phyloP scores from a whole-genome alignment of 225 moss, liverwort and hornwort genomes.

The Polytrichum formosum region DNA sequence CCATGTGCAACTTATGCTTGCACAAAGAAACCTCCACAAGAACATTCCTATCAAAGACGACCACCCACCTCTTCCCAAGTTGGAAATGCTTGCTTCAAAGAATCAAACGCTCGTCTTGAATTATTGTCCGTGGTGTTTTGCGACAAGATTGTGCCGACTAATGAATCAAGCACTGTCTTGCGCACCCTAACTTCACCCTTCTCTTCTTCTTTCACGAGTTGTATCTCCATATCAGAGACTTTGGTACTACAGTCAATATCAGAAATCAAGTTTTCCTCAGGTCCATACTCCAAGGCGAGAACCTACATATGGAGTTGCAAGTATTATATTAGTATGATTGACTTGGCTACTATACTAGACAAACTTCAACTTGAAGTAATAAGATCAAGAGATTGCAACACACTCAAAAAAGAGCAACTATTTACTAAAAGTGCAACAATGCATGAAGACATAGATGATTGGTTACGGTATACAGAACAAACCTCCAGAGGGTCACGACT shows the following conservation, averaged over 20 bases:
- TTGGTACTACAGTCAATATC: slow-evolving; percentile 12
- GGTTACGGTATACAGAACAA: background rate
- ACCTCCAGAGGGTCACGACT: slow-evolving; percentile 30
- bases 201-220: slow-evolving; percentile 12
- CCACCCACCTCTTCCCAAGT: slow-evolving; percentile 78
- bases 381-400: too few species aligned
- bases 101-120: slow-evolving; percentile 71
- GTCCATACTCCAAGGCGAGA: slow-evolving; percentile 39
- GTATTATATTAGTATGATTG: background rate
- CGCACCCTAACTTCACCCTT: slow-evolving; percentile 20
- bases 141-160: slow-evolving; percentile 81
- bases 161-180: slow-evolving; percentile 71
- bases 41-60: background rate
- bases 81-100: slow-evolving; percentile 62
- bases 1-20: background rate
- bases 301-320: slow-evolving; percentile 11
- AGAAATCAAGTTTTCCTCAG: slow-evolving; percentile 8
- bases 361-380: background rate
- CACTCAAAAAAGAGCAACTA: too few species aligned
- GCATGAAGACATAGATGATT: background rate
- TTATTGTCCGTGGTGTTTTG: slow-evolving; percentile 92
- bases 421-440: background rate
- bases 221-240: slow-evolving; percentile 19
- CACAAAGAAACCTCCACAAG: background rate
- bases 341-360: background rate